Conservation (phyloP, 2,329 filamentous ascomycete species). For the Aspergillus sp. region DNA sequence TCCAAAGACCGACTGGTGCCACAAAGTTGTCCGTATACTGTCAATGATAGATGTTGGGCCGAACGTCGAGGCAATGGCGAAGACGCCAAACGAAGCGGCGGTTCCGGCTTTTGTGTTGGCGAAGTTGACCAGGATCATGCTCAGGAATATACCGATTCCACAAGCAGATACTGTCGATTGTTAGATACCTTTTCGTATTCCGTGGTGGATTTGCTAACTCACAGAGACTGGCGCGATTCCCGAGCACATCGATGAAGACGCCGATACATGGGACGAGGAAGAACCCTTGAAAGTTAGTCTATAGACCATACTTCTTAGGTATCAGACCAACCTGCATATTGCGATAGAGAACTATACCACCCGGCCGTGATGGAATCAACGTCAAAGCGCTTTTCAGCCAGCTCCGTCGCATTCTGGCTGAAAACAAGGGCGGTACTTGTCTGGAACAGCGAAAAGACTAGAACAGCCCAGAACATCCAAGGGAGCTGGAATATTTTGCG, state of each 20-base stretch:
- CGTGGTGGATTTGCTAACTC: no score
- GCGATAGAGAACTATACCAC: slow-evolving; percentile 59
- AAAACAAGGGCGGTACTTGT: slow-evolving; percentile 58
- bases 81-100: slow-evolving; percentile 60
- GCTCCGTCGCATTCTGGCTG: slow-evolving; percentile 58
- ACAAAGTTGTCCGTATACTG: slow-evolving; percentile 59
- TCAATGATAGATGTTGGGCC: slow-evolving; percentile 62
- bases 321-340: slow-evolving; percentile 48
- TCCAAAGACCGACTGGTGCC: slow-evolving; percentile 61
- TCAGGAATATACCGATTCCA: slow-evolving; percentile 51
- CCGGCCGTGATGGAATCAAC: slow-evolving; percentile 56
- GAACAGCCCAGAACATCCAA: slow-evolving; percentile 60
- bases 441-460: slow-evolving; percentile 58
- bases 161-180: slow-evolving; percentile 37
- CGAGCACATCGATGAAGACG: slow-evolving; percentile 57
- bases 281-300: slow-evolving; percentile 37
- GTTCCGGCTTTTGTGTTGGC: slow-evolving; percentile 52
- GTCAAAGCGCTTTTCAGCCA: slow-evolving; percentile 60
- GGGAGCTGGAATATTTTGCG: slow-evolving; percentile 57
- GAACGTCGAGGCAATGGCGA: slow-evolving; percentile 55
- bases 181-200: slow-evolving; percentile 17
- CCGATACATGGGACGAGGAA: slow-evolving; percentile 59
- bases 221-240: slow-evolving; percentile 52
- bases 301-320: no score
- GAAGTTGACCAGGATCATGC: slow-evolving; percentile 58